Evolutionary conservation across 371 early-diverging fungal species (phyloP), one percentile per base, ranked within the genome.

Genomic region (Lichtheimia corymbifera): DNA sequence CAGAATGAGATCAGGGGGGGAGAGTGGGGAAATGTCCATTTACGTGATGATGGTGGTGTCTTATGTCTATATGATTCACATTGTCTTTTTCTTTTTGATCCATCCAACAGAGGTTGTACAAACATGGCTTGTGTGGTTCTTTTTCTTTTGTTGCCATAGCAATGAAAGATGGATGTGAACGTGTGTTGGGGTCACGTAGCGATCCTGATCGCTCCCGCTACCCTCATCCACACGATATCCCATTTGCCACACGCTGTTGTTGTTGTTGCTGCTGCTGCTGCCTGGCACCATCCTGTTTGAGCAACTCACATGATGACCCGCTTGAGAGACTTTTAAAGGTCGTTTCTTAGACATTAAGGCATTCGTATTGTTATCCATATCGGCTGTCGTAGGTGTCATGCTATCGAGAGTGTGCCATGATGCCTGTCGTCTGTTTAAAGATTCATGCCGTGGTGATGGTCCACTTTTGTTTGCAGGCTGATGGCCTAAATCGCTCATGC

Each of bases 191-290:
- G 47, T 47, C 18, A 47, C 11, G 14, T 47, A 47, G 11, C 47
- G 22, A 47, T 47, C 47, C 30, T 55, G 58, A 15, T 45, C 54
- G 25, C 56, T 44, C 7, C 40, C 35, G 6, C 20, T 50, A 0
- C 41, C 51, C 2, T 22, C 22, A 47, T 50, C 24, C 5, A 62
- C 62, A 9, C 18, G 27, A 30, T 62, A 62, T 27, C 50, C 56
- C 22, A 65, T 35, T 60, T 51, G 56, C 65, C 65, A 65, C 56
- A 60, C 41, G 17, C 54, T 52, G 35, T 30, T 47, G 45, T 13
- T 62, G 50, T 3, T 28, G 7, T 4, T 35, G 35, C 11, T 35
- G 35, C 9, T 9, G 11, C 9, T 35, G 11, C 0, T 11, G 35
- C 35, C 11, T 35, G 35, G 2, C 35, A 35, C 35, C 35, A 35